Conservation (phyloP, 805 yeast species). For the Yamadazyma takamatsuzukensis region DNA sequence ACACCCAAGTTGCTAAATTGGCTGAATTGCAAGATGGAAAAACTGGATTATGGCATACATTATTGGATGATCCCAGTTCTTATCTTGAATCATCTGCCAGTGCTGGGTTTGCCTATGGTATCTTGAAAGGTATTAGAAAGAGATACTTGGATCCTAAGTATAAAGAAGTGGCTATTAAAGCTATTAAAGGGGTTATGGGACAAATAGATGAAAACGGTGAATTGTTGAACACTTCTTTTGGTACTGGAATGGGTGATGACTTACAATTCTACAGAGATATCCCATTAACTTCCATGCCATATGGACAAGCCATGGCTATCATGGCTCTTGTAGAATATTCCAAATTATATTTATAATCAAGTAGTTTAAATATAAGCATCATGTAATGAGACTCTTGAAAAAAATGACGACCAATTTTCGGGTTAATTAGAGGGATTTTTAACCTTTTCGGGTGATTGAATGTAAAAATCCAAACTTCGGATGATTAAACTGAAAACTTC, state of each 20-base stretch:
- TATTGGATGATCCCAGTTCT: conserved; percentile 25
- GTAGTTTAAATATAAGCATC: too few species aligned
- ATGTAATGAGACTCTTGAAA: too few species aligned
- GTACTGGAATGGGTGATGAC: conserved; percentile 32
- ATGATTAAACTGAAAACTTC: too few species aligned
- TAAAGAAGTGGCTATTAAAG: conserved; percentile 21
- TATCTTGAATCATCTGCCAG: conserved; percentile 31
- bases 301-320: conserved; percentile 37
- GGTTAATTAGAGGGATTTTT: too few species aligned
- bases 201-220: conserved; percentile 28
- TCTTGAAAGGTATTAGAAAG: conserved; percentile 26
- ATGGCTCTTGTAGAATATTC: conserved; percentile 30
- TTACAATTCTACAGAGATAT: conserved; percentile 31
- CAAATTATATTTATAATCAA: conserved; percentile 15
- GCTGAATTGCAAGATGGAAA: conserved; percentile 21
- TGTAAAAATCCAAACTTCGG: too few species aligned
- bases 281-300: conserved; percentile 32
- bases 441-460: too few species aligned
- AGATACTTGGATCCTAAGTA: conserved; percentile 22
- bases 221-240: conserved; percentile 30
- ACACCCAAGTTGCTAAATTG: conserved; percentile 25
- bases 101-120: conserved; percentile 36
- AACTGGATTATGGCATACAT: conserved; percentile 31
- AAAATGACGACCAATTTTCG: too few species aligned
- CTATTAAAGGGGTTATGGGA: conserved; percentile 26